Evolutionary conservation across 768 basidiomycete species (phyloP).

Genomic region (Cubamyces lactineus): DNA sequence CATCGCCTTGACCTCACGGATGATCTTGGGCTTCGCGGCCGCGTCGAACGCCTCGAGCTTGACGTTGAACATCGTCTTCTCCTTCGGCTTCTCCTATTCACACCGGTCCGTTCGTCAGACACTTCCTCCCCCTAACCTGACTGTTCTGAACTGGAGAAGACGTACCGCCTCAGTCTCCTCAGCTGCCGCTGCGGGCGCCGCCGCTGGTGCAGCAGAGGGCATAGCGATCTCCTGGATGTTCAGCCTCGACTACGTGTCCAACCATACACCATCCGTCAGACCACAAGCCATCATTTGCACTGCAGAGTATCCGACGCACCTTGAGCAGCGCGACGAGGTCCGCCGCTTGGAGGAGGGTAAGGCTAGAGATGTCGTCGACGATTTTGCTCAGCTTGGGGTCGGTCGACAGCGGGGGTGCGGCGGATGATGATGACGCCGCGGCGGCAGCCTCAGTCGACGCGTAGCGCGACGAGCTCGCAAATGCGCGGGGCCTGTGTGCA

Average conservation of each 20-base stretch:
- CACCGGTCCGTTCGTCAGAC: neutral
- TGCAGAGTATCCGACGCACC: constrained; percentile 46
- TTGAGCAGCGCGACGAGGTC: constrained; percentile 93
- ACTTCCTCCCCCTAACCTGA: neutral
- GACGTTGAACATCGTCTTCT: constrained; percentile 97
- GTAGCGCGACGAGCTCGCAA: constrained; percentile 48
- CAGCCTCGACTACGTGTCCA: constrained; percentile 65
- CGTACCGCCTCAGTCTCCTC: constrained; percentile 66
- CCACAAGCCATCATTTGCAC: neutral
- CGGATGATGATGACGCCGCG: constrained; percentile 42
- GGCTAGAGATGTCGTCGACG: constrained; percentile 88
- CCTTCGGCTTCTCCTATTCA: constrained; percentile 89
- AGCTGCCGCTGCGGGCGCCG: constrained; percentile 55
- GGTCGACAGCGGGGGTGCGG: constrained; percentile 48
- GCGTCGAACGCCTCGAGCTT: constrained; percentile 95
- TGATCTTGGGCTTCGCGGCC: constrained; percentile 92
- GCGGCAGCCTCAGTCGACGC: constrained; percentile 57
- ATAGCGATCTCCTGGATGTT: constrained; percentile 98
- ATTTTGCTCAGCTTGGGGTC: constrained; percentile 78
- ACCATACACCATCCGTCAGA: too few species aligned
- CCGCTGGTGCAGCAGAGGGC: constrained; percentile 71
- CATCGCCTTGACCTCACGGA: constrained; percentile 95
- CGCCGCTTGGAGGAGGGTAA: constrained; percentile 92
- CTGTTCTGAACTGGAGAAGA: constrained; percentile 8
- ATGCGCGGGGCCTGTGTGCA: constrained; percentile 23